These are phyloP conservation scores for Nicotiana tabacum DNA, from an alignment of 257 asterid genomes.

Conservation along the genomic window DNA sequence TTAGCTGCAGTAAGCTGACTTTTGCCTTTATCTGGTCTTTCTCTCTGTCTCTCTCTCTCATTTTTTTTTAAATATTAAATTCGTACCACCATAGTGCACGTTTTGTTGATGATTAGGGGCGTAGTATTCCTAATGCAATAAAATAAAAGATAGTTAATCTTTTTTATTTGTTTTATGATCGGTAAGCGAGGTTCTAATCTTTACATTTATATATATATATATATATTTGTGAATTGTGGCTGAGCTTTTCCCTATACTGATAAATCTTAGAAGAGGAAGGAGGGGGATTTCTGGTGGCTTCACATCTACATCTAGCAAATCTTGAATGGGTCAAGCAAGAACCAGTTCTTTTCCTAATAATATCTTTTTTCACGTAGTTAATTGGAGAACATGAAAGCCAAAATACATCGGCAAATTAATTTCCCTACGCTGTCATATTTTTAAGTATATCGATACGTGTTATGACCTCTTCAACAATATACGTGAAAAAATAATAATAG, in stretches of 20 bases:
- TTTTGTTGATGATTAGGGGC: background rate
- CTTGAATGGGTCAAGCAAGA: background rate
- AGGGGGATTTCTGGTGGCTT: background rate
- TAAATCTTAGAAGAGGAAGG: background rate
- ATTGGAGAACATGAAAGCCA: too few relatives aligned
- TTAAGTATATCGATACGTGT: too few relatives aligned
- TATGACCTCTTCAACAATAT: too few relatives aligned
- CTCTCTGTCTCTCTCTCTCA: too few relatives aligned
- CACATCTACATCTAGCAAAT: background rate
- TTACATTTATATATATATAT: too few relatives aligned
- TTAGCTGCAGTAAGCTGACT: constrained; percentile 1
- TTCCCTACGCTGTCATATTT: too few relatives aligned
- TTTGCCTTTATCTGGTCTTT: background rate
- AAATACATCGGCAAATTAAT: too few relatives aligned
- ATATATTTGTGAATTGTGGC: background rate
- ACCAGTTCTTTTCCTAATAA: background rate
- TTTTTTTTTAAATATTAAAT: too few relatives aligned
- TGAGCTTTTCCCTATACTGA: too few relatives aligned
- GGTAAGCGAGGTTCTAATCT: background rate
- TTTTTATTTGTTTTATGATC: too few relatives aligned
- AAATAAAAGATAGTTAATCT: background rate
- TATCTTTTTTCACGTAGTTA: background rate
- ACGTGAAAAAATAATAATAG: too few relatives aligned
- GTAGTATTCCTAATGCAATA: background rate
- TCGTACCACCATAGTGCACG: background rate